These are phyloP conservation scores for Austroboletus festivus DNA, from an alignment of 768 basidiomycete species.

Conservation along the genomic window DNA sequence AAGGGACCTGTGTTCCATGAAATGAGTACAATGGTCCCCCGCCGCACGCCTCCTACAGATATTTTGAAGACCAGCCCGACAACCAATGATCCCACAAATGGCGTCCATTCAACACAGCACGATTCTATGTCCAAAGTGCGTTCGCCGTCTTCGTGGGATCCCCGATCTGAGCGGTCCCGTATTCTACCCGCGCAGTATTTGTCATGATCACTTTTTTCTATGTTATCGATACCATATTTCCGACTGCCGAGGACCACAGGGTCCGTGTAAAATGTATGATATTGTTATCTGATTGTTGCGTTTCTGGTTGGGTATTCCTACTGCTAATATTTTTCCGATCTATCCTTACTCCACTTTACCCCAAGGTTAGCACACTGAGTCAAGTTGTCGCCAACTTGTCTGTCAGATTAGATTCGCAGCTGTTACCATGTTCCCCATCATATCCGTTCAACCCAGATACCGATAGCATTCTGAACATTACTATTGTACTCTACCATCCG, in stretches of 20 bases:
- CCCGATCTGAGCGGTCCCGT: constrained; percentile 12
- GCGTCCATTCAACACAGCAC: constrained; percentile 13
- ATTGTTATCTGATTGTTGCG: constrained; percentile 20
- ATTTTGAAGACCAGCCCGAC: constrained; percentile 7
- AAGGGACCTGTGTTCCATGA: constrained; percentile 40
- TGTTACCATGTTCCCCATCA: constrained; percentile 4
- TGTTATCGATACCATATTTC: constrained; percentile 29
- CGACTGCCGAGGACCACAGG: constrained; percentile 6
- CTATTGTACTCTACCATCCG: constrained; percentile 11
- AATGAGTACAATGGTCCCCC: constrained; percentile 37
- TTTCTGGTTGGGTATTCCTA: constrained; percentile 12
- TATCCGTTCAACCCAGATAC: constrained; percentile 15
- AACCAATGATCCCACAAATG: constrained; percentile 10
- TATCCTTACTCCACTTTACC: constrained; percentile 2
- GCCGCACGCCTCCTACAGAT: constrained; percentile 21
- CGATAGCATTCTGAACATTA: constrained; percentile 8
- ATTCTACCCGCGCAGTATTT: constrained; percentile 18
- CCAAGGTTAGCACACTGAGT: constrained; percentile 14
- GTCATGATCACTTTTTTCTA: constrained; percentile 19
- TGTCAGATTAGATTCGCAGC: constrained; percentile 12
- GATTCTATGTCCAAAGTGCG: constrained; percentile 18
- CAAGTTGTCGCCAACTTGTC: neutral
- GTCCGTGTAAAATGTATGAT: constrained; percentile 23
- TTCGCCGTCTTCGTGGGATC: neutral
- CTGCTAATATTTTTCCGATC: constrained; percentile 3